Conservation (phyloP, 2,329 filamentous ascomycete species). For the Aspergillus ruber region DNA sequence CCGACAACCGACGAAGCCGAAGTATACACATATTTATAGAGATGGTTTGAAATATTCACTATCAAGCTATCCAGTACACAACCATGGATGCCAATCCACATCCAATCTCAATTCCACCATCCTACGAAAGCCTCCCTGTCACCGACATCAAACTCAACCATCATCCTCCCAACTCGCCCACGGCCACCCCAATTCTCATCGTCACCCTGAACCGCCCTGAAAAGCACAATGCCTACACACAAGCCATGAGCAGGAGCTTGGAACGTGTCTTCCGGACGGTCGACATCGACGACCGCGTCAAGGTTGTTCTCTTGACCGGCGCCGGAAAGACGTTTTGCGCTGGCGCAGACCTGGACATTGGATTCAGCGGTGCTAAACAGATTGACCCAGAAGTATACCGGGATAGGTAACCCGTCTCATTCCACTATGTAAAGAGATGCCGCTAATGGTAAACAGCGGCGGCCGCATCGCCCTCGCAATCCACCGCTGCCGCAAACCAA, state of each 20-base stretch:
- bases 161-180: conserved; percentile 37
- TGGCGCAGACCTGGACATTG: conserved; percentile 51
- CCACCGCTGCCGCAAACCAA: conserved; percentile 51
- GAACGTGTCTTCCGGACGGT: conserved; percentile 29
- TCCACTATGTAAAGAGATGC: too few species aligned
- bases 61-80: not conserved
- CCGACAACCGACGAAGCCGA: too few species aligned
- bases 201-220: conserved; percentile 48
- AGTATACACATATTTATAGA: too few species aligned
- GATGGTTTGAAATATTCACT: not conserved
- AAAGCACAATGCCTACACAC: conserved; percentile 52
- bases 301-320: conserved; percentile 50
- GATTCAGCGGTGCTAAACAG: conserved; percentile 38
- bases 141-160: conserved; percentile 28
- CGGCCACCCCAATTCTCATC: conserved; percentile 40
- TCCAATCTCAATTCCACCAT: conserved; percentile 16
- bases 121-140: conserved; percentile 22
- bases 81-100: not conserved
- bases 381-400: conserved; percentile 45
- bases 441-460: conserved; percentile 4
- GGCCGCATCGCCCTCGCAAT: conserved; percentile 43
- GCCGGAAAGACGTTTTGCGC: conserved; percentile 44
- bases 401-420: conserved; percentile 39
- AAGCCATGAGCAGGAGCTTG: conserved; percentile 43
- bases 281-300: conserved; percentile 50